Conservation (phyloP, 2,329 filamentous ascomycete species). For the Aspergillus eucalypticola region DNA sequence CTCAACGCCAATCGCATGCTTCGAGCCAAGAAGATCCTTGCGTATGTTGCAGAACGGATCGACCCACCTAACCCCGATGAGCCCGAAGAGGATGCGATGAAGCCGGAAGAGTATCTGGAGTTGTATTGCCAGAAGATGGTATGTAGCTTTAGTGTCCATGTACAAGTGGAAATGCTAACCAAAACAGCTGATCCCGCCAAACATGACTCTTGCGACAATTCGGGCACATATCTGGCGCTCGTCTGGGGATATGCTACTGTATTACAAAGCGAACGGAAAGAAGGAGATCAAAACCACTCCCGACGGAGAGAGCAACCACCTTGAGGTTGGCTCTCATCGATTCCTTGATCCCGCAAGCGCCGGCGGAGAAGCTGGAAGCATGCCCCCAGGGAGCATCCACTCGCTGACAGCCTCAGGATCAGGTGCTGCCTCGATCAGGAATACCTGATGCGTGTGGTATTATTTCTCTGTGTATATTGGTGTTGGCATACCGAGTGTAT, state of each 20-base stretch:
- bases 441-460: conserved; percentile 12
- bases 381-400: conserved; percentile 32
- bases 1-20: conserved; percentile 97
- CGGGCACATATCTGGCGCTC: conserved; percentile 92
- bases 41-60: conserved; percentile 89
- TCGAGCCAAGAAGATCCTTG: conserved; percentile 88
- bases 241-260: conserved; percentile 85
- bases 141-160: conserved; percentile 35
- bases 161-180: conserved; percentile 5
- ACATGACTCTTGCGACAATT: conserved; percentile 92
- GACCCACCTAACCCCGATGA: conserved; percentile 66
- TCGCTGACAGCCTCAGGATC: conserved; percentile 35
- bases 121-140: conserved; percentile 93
- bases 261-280: conserved; percentile 90
- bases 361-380: conserved; percentile 26
- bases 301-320: conserved; percentile 20
- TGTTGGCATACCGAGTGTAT: background rate
- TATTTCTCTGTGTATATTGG: conserved; percentile 10
- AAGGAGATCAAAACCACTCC: conserved; percentile 51
- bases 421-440: conserved; percentile 22
- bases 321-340: conserved; percentile 11
- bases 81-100: conserved; percentile 61
- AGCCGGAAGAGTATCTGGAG: conserved; percentile 90
- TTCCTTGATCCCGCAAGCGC: conserved; percentile 12
- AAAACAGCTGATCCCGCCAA: conserved; percentile 59